Evolutionary conservation across 75 land plant species (phyloP).

Genomic region (Selaginella tamariscina): DNA sequence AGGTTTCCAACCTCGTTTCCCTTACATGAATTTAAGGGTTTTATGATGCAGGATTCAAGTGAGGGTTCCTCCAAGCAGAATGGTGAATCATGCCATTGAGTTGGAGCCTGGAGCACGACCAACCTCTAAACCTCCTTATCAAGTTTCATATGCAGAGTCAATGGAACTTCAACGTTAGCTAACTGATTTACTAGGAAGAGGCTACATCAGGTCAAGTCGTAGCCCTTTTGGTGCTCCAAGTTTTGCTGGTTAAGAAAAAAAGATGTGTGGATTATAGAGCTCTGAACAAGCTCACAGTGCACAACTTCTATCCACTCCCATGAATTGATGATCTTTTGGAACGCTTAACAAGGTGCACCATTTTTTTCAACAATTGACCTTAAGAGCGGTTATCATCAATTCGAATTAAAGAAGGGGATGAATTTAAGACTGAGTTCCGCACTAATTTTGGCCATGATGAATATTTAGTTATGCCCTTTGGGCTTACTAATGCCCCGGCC

Average conservation of each 20-base stretch:
- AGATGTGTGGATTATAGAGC: slow-evolving; percentile 1
- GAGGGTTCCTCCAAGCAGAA: neutral
- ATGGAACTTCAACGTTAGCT: neutral
- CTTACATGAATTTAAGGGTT: neutral
- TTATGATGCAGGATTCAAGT: slow-evolving; percentile 4
- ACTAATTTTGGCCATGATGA: slow-evolving; percentile 5
- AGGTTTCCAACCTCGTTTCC: slow-evolving; percentile 5
- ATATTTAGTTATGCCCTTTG: slow-evolving; percentile 12
- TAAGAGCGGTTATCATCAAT: slow-evolving; percentile 1
- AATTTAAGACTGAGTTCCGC: neutral
- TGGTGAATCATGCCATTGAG: slow-evolving; percentile 8
- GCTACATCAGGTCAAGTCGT: neutral
- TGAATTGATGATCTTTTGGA: slow-evolving; percentile 9
- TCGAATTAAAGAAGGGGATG: slow-evolving; percentile 8
- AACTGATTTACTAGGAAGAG: neutral
- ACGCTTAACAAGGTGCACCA: neutral
- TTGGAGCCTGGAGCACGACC: neutral
- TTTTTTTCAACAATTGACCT: slow-evolving; percentile 2
- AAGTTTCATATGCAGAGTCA: neutral
- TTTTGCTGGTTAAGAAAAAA: neutral
- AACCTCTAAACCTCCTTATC: slow-evolving; percentile 1
- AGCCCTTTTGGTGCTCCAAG: neutral
- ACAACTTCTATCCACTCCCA: neutral
- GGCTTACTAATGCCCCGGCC: slow-evolving; percentile 9
- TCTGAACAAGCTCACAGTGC: neutral